Evolutionary conservation across 2,329 filamentous ascomycete genomes (phyloP).

Genomic region (Chaetothyriales sp.): DNA sequence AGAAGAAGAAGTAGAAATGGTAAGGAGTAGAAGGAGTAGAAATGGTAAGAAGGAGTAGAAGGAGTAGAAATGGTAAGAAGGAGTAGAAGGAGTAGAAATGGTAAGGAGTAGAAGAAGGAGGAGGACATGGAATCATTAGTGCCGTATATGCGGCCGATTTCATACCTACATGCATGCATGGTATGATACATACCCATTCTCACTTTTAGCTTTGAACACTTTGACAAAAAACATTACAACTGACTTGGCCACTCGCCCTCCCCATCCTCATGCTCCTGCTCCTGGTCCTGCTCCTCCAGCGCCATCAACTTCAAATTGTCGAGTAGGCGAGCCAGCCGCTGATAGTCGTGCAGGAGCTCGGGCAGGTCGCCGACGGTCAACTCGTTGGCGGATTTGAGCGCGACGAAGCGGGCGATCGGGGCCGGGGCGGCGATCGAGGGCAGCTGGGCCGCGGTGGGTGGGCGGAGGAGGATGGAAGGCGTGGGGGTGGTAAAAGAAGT

Average conservation of each 20-base stretch:
- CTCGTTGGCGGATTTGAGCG: slow-evolving; percentile 55
- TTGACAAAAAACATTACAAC: not conserved
- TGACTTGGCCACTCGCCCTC: not conserved
- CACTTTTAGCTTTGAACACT: too few species aligned
- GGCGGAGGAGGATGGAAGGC: slow-evolving; percentile 19
- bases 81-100: too few species aligned
- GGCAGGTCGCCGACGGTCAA: slow-evolving; percentile 60
- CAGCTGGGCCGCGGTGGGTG: slow-evolving; percentile 35
- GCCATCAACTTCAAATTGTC: slow-evolving; percentile 10
- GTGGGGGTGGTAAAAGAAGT: slow-evolving; percentile 32
- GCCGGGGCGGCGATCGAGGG: slow-evolving; percentile 30
- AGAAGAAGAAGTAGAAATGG: too few species aligned
- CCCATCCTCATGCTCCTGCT: slow-evolving; percentile 2
- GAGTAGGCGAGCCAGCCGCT: slow-evolving; percentile 43
- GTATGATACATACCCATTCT: too few species aligned
- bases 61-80: too few species aligned
- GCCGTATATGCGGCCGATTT: too few species aligned
- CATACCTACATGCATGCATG: too few species aligned
- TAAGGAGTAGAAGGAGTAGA: too few species aligned
- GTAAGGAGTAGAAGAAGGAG: too few species aligned
- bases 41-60: too few species aligned
- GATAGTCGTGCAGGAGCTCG: slow-evolving; percentile 59
- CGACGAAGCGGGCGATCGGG: slow-evolving; percentile 60
- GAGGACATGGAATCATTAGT: too few species aligned
- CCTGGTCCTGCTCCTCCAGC: slow-evolving; percentile 3